Percentiles rank a stretch among this genome's conserved stretches.
These are phyloP conservation scores for Toxicodendron radicans DNA, from an alignment of 345 rosid genomes.

Conservation along the genomic window DNA sequence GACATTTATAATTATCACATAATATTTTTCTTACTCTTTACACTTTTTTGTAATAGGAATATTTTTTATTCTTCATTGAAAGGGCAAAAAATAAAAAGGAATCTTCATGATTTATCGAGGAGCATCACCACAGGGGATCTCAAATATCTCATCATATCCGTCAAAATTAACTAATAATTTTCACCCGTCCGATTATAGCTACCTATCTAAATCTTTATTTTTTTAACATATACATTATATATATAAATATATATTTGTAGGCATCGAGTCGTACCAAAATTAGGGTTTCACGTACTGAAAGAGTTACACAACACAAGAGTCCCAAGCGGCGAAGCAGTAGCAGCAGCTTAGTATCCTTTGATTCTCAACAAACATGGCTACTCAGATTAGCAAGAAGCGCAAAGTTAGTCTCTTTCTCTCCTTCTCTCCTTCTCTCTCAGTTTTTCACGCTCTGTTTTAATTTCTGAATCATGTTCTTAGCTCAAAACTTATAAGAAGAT, in stretches of 20 bases:
- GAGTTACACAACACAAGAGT: no score
- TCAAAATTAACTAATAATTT: not conserved
- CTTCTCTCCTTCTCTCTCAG: not conserved
- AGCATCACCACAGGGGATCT: not conserved
- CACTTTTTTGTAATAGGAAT: no score
- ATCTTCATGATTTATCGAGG: not conserved
- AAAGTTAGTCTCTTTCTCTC: conserved; percentile 34
- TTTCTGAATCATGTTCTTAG: not conserved
- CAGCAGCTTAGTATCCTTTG: not conserved
- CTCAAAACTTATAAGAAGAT: not conserved
- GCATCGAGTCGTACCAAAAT: no score
- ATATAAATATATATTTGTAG: not conserved
- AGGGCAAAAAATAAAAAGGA: no score
- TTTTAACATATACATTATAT: no score
- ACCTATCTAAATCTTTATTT: not conserved
- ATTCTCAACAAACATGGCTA: conserved; percentile 41
- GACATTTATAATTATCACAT: no score
- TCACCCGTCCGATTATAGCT: not conserved
- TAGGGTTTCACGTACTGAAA: conserved; percentile 16
- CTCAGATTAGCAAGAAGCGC: conserved; percentile 82
- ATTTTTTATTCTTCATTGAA: no score
- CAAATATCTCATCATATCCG: not conserved
- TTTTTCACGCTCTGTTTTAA: not conserved
- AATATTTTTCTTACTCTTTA: no score
- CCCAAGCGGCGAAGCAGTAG: conserved; percentile 15